Evolutionary conservation across 1,139 yeast species (phyloP), one percentile per base, ranked within the genome.

Genomic region (Maudiozyma humilis): DNA sequence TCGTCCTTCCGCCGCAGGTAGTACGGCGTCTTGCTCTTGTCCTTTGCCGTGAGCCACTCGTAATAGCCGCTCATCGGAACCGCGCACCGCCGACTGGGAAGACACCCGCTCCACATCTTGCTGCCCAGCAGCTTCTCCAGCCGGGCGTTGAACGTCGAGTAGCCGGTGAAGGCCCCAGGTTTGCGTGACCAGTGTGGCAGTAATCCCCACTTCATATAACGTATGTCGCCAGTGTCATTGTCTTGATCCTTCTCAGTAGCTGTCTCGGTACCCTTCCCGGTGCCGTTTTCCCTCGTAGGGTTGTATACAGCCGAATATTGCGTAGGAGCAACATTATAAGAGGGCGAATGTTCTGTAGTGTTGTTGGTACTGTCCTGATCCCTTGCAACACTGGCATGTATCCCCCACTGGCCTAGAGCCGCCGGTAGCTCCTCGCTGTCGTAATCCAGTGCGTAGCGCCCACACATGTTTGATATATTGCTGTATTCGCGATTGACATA

Each of bases 61-160:
- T 76, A 88, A 61, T 88, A 89, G 0, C 96, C 96, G 54, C 76
- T 76, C 35, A 84, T 73, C 0, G 95, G 89, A 0, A 87, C 76
- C 1, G 81, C 79, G 58, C 96, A 88, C 12, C 73, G 54, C 38
- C 52, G 51, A 20, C 64, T 68, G 18, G 49, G 44, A 37, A 53
- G 45, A 31, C 55, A 49, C 8, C 49, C 48, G 2, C 46, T 47
- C 88, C 89, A 82, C 27, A 78, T 62, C 29, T 68, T 64, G 33
- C 69, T 65, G 27, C 67, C 65, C 0, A 64, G 63, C 10, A 83
- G 54, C 1, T 78, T 70, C 50, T 83, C 93, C 41, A 65, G 64
- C 35, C 87, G 64, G 19, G 91, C 85, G 62, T 83, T 83, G 65
- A 83, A 81, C 2, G 76, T 70, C 18, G 65, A 62, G 44, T 71